Base-by-base conservation (phyloP, 2,329 filamentous ascomycete genomes). In the Talaromyces sp. region DNA sequence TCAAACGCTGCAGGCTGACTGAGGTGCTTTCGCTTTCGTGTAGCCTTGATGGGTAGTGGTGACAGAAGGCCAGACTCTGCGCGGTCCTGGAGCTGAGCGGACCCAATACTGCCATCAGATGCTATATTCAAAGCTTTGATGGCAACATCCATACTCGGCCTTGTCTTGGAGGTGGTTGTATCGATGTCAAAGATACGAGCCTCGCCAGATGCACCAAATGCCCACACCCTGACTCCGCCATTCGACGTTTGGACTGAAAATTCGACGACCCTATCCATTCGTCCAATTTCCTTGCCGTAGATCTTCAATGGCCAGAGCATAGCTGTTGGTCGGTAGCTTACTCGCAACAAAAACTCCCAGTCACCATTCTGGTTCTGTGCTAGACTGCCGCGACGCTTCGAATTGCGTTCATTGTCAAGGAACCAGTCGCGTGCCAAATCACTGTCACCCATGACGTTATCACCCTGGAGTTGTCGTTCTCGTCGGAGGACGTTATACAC, bases 181-280 rank as follows among this genome's bases (percentile, higher is more conserved):
- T 80, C 77, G 5, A 86, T 71, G 61, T 82, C 79, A 77, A 83
- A 85, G 7, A 80, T 77, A 6, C 73, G 78, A 3, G 81, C 82
- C 65, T 78, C 72, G 0, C 82, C 81, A 41, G 78, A 70, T 1
- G 75, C 73, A 17, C 77, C 74, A 68, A 87, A 85, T 0, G 81
- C 83, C 82, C 84, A 86, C n/a, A 87, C 74, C 0, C 79, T 75
- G 35, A 85, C 76, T 22, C 80, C 77, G 0, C 76, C 77, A 57
- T 71, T 35, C 70, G 78, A 58, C 68, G 77, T 67, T 77, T 83
- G 71, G 15, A 87, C 71, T 0, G 82, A 79, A 10, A 87, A 68
- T 67, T 86, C 85, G 27, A 84, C 83, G 3, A 85, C 69, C 8
- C 77, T 78, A 3, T 75, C 68, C 25, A 84, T 74, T 1, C 67